Evolutionary conservation across 2,329 filamentous ascomycete genomes (phyloP).

Genomic region (Cercospora beticola): DNA sequence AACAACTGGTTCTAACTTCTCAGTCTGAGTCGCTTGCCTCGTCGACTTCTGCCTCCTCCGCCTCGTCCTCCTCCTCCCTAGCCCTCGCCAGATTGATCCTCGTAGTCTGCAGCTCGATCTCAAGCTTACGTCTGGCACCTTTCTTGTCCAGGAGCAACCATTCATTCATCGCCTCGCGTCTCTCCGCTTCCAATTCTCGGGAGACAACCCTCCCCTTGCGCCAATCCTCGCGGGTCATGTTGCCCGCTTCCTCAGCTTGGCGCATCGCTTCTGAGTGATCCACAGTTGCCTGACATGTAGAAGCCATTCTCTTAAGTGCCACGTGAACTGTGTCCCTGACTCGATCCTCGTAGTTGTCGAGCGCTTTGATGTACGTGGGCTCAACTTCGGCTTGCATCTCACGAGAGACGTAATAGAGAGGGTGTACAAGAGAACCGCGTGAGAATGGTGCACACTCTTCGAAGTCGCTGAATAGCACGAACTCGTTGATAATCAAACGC

Average conservation of each 20-base stretch:
- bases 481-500: background rate
- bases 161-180: too few species aligned
- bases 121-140: background rate
- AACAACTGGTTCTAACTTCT: background rate
- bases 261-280: background rate
- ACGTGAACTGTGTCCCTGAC: background rate
- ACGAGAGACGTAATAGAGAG: background rate
- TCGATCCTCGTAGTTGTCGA: background rate
- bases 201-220: too few species aligned
- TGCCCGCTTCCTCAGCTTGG: background rate
- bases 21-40: background rate
- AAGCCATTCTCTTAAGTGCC: background rate
- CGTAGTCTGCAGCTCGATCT: background rate
- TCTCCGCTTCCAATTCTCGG: too few species aligned
- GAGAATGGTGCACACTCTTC: background rate
- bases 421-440: background rate
- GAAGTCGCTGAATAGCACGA: background rate
- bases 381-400: background rate
- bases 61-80: background rate
- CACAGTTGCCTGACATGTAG: background rate
- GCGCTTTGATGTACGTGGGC: background rate
- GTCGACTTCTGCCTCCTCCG: background rate
- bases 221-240: background rate
- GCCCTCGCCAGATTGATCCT: background rate
- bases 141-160: too few species aligned